A percentile compares a stretch with the other conserved stretches of the same genome.
These are phyloP conservation scores for Strigomonas culicis DNA, from an alignment of 208 protist species.

Conservation along the genomic window DNA sequence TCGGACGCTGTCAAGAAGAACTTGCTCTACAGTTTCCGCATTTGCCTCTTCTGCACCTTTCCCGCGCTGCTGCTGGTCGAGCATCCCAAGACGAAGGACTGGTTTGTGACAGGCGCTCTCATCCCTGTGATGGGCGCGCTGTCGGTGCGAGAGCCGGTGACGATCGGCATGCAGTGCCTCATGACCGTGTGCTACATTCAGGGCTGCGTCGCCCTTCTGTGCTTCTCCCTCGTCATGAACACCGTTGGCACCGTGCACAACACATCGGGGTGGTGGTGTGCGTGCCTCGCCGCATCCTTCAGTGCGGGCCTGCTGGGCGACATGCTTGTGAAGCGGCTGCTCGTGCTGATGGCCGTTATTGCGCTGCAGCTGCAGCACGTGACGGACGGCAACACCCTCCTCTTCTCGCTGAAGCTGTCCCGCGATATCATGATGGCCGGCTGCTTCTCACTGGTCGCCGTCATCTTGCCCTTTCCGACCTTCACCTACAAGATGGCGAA, in stretches of 20 bases:
- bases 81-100: constrained; percentile 7
- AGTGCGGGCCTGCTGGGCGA: constrained; percentile 42
- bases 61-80: constrained; percentile 1
- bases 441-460: constrained; percentile 24
- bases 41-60: neutral
- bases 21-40: constrained; percentile 3
- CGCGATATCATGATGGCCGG: constrained; percentile 46
- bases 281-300: constrained; percentile 37
- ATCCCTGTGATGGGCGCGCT: neutral
- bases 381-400: constrained; percentile 18
- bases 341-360: constrained; percentile 53
- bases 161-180: constrained; percentile 34
- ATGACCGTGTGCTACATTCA: constrained; percentile 31
- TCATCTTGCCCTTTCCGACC: constrained; percentile 44
- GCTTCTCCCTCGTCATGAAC: constrained; percentile 48
- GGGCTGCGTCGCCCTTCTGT: constrained; percentile 18
- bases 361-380: constrained; percentile 60
- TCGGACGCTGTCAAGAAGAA: neutral
- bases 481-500: constrained; percentile 30
- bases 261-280: constrained; percentile 57
- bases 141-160: constrained; percentile 3
- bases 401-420: constrained; percentile 27
- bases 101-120: neutral
- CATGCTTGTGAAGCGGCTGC: constrained; percentile 34
- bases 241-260: constrained; percentile 28